Conservation (phyloP, 192 early-diverging fungal genomes). For the Umbelopsis sp. region DNA sequence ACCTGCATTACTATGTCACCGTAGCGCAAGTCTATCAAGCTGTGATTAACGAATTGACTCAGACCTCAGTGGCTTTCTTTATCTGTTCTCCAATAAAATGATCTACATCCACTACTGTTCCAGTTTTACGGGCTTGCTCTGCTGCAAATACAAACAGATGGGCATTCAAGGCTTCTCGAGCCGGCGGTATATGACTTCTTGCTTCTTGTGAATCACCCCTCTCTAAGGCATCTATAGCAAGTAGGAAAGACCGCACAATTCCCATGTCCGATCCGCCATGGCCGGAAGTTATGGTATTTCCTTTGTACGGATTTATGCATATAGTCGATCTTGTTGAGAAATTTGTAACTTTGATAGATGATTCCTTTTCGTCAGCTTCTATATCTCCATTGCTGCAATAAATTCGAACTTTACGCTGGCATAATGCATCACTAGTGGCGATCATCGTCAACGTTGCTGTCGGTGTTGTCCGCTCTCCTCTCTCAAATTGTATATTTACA, state of each 20-base stretch:
- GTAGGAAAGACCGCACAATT: background rate
- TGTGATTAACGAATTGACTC: too few relatives aligned
- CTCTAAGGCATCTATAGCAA: background rate
- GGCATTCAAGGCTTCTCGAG: background rate
- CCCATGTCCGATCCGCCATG: conserved; percentile 11
- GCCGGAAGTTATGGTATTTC: background rate
- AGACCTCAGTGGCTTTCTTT: too few relatives aligned
- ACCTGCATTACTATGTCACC: too few relatives aligned
- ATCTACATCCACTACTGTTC: conserved; percentile 23
- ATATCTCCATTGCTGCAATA: conserved; percentile 13
- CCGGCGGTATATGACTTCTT: background rate
- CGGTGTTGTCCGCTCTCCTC: conserved; percentile 19
- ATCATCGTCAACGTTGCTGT: conserved; percentile 33
- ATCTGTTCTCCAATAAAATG: background rate
- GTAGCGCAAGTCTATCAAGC: too few relatives aligned
- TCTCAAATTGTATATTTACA: conserved; percentile 37
- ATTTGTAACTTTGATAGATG: background rate
- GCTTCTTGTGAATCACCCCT: background rate
- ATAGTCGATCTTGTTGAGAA: background rate
- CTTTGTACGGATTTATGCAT: conserved; percentile 2
- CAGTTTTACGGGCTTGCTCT: conserved; percentile 27
- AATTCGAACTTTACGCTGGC: conserved; percentile 24
- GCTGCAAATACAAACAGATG: conserved; percentile 39
- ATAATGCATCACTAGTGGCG: conserved; percentile 28
- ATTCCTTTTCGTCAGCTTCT: background rate